Evolutionary conservation across 2,329 filamentous ascomycete genomes (phyloP).

Genomic region (Sarocladium oryzae): DNA sequence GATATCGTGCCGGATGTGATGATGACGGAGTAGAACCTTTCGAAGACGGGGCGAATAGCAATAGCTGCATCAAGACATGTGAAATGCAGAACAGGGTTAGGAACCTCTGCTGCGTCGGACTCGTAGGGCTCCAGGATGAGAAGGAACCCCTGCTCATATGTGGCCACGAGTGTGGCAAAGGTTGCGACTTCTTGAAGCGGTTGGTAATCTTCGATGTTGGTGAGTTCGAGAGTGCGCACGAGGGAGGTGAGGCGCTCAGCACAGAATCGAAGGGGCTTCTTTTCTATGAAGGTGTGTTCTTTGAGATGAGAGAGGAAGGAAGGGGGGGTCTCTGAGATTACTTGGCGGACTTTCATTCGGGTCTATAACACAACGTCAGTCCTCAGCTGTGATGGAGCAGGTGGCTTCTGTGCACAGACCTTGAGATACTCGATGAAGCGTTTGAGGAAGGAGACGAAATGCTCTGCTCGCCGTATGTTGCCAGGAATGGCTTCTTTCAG

Average conservation of each 20-base stretch:
- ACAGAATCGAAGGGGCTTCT: constrained; percentile 90
- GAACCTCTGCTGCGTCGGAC: constrained; percentile 88
- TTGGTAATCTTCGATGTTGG: constrained; percentile 97
- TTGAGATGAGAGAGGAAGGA: constrained; percentile 90
- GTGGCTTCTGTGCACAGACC: constrained; percentile 27
- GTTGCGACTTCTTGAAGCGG: constrained; percentile 95
- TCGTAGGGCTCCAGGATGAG: constrained; percentile 97
- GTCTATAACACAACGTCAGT: constrained; percentile 45
- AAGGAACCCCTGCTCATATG: constrained; percentile 93
- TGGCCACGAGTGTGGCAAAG: constrained; percentile 91
- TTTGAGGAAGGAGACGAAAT: constrained; percentile 91
- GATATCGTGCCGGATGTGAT: constrained; percentile 98
- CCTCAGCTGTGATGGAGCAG: neutral
- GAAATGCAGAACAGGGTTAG: constrained; percentile 95
- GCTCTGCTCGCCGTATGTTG: constrained; percentile 91
- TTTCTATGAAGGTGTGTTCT: constrained; percentile 95
- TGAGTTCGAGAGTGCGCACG: constrained; percentile 88
- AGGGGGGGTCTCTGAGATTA: constrained; percentile 92
- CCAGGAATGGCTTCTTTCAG: constrained; percentile 94
- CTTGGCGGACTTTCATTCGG: constrained; percentile 95
- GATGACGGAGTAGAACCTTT: constrained; percentile 95
- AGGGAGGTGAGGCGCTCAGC: constrained; percentile 91
- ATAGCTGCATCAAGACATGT: constrained; percentile 96
- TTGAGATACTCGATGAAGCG: constrained; percentile 97
- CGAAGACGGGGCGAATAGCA: constrained; percentile 95